Evolutionary conservation across 257 asterid species (phyloP), one percentile per base, ranked within the genome.

Genomic region (Apocynum venetum): DNA sequence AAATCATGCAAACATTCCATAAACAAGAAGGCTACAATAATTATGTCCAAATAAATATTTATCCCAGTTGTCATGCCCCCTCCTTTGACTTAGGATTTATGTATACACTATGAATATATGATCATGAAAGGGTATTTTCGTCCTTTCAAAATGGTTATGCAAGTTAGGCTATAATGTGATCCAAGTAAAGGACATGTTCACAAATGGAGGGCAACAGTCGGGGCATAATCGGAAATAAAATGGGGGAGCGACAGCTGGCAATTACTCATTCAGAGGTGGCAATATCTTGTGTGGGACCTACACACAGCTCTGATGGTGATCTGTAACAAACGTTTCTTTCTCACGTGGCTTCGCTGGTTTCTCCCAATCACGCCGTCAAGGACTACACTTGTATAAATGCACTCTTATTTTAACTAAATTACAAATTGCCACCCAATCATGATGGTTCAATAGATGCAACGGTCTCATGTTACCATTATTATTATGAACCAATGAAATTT

Each of bases 321-420:
- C 91, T 86, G 86, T 82, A 59, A 46, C 36, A 38, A 25, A 70
- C 69, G 41, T 31, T 57, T 61, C 73, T 57, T 61, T 61, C 84
- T 79, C 84, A 78, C 87, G 84, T 85, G 85, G 87, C 85, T 76
- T 85, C 74, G 89, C 87, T 85, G 88, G 80, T 73, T 74, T 67
- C 46, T 71, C 71, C 71, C 73, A 77, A 78, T 76, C 78, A 78
- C 83, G 76, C 78, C 87, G 83, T 79, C 83, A 51, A 65, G 36
- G 13, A 57, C 56, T 46, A 17, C 25, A 1, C 35, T 38, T 38
- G 14, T 51, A 6, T 5, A 75, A 46, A 3, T 13, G 15, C 75
- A 78, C 84, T 55, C n/a, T 8, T 12, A 10, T 4, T 31, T 12
- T 4, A 0, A 0, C 0, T 0, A 3, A 80, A 48, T n/a, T 52